Evolutionary conservation across 805 yeast genomes (phyloP), one percentile per base, ranked within the genome.

Genomic region (Yamadazyma akitaensis): DNA sequence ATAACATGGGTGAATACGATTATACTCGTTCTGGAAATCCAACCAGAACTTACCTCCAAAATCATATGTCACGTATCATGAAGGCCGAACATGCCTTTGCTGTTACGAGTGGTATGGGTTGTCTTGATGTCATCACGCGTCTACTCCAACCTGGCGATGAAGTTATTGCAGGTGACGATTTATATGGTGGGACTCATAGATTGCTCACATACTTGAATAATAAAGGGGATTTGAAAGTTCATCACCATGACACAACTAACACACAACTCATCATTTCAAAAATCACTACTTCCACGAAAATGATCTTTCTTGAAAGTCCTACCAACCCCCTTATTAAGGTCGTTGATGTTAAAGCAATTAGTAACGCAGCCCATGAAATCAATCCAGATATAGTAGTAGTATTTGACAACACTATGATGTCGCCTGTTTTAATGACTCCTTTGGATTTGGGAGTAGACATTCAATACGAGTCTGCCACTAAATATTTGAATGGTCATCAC

Each of bases 351-450:
- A 81, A 79, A 50, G 69, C 80, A 30, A 82, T 90, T 49, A 69
- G 90, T 14, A 69, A 70, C 33, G 72, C 79, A 51, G 90, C 91
- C 38, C 94, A 88, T 61, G 62, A 67, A 37, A 72, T 76, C 36
- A 84, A 76, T 59, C 89, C 95, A 14, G 76, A 82, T 33, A 75
- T 85, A 44, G 62, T 84, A 42, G 82, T 88, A 35, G 96, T 88
- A 12, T 91, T 91, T 51, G 97, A 91, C 68, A 91, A 92, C 73
- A 92, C 97, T 49, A 91, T 91, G 98, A 85, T 91, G 95, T 84
- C 96, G 25, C 97, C 97, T 11, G 66, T 91, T 51, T 75, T 84
- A 58, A 82, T 88, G 82, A 76, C 84, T 19, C 97, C 98, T 4
- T 73, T 91, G 53, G 88, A 87, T 55, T 77, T 86, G 54, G 95